Conservation (phyloP, 2,329 filamentous ascomycete species). For the Cordyceps tenuipes region DNA sequence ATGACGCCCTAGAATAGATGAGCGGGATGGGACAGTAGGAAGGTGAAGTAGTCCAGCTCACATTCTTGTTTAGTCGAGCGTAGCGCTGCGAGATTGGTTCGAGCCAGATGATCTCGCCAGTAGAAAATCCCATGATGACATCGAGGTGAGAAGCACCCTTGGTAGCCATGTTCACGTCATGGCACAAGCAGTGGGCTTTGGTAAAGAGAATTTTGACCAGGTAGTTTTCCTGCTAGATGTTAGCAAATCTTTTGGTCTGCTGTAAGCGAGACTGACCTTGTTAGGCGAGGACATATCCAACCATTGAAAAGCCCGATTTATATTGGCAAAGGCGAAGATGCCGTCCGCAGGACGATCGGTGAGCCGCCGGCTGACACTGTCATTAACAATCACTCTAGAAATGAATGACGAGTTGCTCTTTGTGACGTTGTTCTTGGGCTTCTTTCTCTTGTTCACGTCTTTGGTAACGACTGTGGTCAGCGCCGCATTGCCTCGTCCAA, state of each 20-base stretch:
- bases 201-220: constrained; percentile 95
- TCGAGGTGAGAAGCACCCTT: constrained; percentile 77
- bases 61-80: constrained; percentile 91
- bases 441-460: constrained; percentile 72
- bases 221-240: constrained; percentile 60
- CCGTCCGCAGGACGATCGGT: constrained; percentile 71
- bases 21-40: not conserved
- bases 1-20: constrained; percentile 60
- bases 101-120: constrained; percentile 97
- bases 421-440: constrained; percentile 96
- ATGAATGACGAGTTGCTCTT: constrained; percentile 99
- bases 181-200: constrained; percentile 88
- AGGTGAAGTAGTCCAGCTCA: constrained; percentile 28
- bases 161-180: constrained; percentile 81
- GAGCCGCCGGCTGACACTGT: constrained; percentile 68
- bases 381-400: constrained; percentile 88
- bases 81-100: constrained; percentile 96
- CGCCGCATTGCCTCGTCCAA: constrained; percentile 78
- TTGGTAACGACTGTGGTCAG: constrained; percentile 56
- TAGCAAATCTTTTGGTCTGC: not conserved
- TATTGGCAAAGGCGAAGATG: constrained; percentile 85
- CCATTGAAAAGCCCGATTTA: constrained; percentile 95
- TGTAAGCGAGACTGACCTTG: constrained; percentile 41
- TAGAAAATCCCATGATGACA: constrained; percentile 90
- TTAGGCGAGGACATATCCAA: constrained; percentile 71